Percentiles rank a stretch among this genome's conserved stretches.
phyloP scores from a whole-genome alignment of 129 eudicot species.

The Saussurea involucrata region DNA sequence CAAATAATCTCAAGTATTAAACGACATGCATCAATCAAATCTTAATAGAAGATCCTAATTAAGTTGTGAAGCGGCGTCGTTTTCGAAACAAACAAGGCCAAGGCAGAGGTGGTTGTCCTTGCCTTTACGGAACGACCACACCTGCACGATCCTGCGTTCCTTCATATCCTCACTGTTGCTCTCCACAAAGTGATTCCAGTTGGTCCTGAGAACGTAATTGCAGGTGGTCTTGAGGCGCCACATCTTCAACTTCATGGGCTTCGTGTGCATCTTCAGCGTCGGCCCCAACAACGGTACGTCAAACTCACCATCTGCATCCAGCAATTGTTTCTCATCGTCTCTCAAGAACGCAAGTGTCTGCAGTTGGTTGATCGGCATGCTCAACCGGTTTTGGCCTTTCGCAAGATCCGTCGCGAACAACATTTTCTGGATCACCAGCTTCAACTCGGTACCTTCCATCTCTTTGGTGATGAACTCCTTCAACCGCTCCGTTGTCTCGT shows the following conservation, averaged over 20 bases:
- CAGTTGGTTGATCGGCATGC: conserved; percentile 17
- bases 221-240: not conserved
- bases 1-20: too few relatives aligned
- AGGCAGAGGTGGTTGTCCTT: not conserved
- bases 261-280: not conserved
- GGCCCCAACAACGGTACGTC: conserved; percentile 18
- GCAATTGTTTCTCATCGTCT: not conserved
- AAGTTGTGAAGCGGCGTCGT: too few relatives aligned
- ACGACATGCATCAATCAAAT: too few relatives aligned
- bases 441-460: conserved; percentile 11
- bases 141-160: not conserved
- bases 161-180: not conserved
- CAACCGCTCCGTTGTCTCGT: not conserved
- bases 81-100: conserved; percentile 1
- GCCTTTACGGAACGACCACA: conserved; percentile 17
- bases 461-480: not conserved
- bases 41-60: too few relatives aligned
- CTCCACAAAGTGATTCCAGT: conserved; percentile 4
- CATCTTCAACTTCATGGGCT: not conserved
- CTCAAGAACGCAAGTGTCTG: not conserved
- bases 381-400: conserved; percentile 1
- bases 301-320: not conserved
- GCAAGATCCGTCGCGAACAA: not conserved
- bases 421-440: conserved; percentile 14
- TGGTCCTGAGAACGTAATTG: conserved; percentile 10